Evolutionary conservation across 495 filamentous ascomycete species (phyloP).

Genomic region (Cetradonia linearis): DNA sequence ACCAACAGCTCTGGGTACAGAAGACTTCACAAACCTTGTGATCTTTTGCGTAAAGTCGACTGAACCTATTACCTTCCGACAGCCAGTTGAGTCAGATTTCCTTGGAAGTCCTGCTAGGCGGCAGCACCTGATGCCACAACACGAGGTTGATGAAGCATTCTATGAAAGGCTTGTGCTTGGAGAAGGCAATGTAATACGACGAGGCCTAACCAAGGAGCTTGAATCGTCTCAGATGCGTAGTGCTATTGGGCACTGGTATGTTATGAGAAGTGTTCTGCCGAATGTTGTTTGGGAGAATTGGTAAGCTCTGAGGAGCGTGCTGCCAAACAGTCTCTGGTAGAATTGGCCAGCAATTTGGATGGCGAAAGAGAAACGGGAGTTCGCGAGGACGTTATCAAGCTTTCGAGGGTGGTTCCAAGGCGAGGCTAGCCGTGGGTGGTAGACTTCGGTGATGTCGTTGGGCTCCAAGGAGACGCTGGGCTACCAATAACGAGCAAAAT

Average conservation of each 20-base stretch:
- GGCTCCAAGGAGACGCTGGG: background rate
- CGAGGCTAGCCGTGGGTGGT: background rate
- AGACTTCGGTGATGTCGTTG: background rate
- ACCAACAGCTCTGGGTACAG: slow-evolving; percentile 4
- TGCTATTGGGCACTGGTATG: slow-evolving; percentile 75
- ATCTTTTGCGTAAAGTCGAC: slow-evolving; percentile 43
- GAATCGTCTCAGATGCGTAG: slow-evolving; percentile 59
- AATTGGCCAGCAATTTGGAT: slow-evolving; percentile 50
- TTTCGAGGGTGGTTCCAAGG: background rate
- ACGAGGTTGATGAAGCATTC: slow-evolving; percentile 51
- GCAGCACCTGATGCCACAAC: slow-evolving; percentile 58
- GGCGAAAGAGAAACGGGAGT: background rate
- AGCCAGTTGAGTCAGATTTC: slow-evolving; percentile 54
- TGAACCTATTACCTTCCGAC: slow-evolving; percentile 52
- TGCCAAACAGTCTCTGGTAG: slow-evolving; percentile 77
- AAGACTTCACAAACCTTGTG: slow-evolving; percentile 88
- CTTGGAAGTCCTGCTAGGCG: slow-evolving; percentile 59
- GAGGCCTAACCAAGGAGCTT: slow-evolving; percentile 49
- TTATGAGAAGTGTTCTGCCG: slow-evolving; percentile 83
- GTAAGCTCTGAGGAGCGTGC: slow-evolving; percentile 75
- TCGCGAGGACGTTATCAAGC: background rate
- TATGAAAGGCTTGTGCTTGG: slow-evolving; percentile 35
- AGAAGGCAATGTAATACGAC: slow-evolving; percentile 39
- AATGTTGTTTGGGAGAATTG: slow-evolving; percentile 76
- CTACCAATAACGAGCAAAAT: background rate